Evolutionary conservation across 768 basidiomycete species (phyloP).

Genomic region (Hortiboletus flavorubellus): DNA sequence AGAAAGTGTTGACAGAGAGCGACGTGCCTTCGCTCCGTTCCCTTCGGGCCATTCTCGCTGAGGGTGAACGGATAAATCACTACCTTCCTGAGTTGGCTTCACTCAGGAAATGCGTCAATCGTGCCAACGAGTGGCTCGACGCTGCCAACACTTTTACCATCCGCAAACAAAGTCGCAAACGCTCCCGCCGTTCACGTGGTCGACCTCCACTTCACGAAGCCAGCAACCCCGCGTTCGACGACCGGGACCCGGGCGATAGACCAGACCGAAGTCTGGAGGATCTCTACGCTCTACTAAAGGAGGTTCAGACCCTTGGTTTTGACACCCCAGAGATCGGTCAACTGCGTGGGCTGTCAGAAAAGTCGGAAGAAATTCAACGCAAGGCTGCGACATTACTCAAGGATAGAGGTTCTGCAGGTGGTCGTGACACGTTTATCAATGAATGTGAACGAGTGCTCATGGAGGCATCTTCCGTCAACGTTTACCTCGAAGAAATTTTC

Average conservation of each 20-base stretch:
- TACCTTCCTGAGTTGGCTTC: constrained; percentile 65
- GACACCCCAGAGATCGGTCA: constrained; percentile 71
- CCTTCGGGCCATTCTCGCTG: constrained; percentile 77
- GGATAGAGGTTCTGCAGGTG: constrained; percentile 38
- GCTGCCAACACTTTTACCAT: constrained; percentile 73
- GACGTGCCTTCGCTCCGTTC: constrained; percentile 71
- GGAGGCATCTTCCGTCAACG: constrained; percentile 73
- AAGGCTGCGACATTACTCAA: constrained; percentile 54
- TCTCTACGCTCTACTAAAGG: constrained; percentile 61
- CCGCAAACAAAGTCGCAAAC: constrained; percentile 77
- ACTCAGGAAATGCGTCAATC: constrained; percentile 74
- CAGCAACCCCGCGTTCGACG: constrained; percentile 31
- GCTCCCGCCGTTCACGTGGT: constrained; percentile 61
- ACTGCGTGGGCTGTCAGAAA: constrained; percentile 51
- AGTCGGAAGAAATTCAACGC: constrained; percentile 61
- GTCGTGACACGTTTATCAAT: constrained; percentile 55
- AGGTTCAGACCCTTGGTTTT: constrained; percentile 80
- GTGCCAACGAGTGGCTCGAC: constrained; percentile 88
- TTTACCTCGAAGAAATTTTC: constrained; percentile 75
- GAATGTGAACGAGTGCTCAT: constrained; percentile 71
- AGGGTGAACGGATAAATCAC: constrained; percentile 84
- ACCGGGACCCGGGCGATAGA: constrained; percentile 58
- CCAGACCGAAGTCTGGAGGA: constrained; percentile 72
- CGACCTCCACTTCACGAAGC: constrained; percentile 46
- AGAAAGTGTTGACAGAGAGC: constrained; percentile 62